These are phyloP conservation scores for Papiliotrema laurentii DNA, from an alignment of 1,284 basidiomycete genomes.

Conservation along the genomic window DNA sequence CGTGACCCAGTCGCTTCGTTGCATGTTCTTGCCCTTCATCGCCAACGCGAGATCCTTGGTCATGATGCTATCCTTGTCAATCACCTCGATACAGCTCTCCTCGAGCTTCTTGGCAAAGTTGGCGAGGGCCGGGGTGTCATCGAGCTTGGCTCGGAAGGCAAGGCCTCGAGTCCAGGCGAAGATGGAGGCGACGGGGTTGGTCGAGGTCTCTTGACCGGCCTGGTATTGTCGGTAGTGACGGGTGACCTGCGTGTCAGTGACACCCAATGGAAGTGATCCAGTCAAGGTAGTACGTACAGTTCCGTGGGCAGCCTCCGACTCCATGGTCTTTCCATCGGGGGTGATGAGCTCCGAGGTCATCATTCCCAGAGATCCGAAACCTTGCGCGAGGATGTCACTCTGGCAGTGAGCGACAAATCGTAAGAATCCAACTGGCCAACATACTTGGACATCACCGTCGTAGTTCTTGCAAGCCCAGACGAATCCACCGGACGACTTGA, in stretches of 20 bases:
- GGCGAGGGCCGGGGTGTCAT: slow-evolving; percentile 70
- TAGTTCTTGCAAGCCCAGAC: slow-evolving; percentile 98
- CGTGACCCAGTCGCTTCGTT: slow-evolving; percentile 87
- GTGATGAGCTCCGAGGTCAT: slow-evolving; percentile 98
- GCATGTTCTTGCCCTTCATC: slow-evolving; percentile 88
- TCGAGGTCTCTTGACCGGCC: slow-evolving; percentile 92
- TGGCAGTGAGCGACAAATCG: slow-evolving; percentile 31
- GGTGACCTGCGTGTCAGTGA: slow-evolving; percentile 63
- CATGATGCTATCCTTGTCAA: slow-evolving; percentile 86
- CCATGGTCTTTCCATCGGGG: slow-evolving; percentile 86
- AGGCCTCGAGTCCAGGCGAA: slow-evolving; percentile 98
- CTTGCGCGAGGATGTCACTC: slow-evolving; percentile 85
- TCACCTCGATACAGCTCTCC: slow-evolving; percentile 81
- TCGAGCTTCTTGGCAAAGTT: slow-evolving; percentile 80
- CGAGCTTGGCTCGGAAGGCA: slow-evolving; percentile 88
- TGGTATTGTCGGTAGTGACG: slow-evolving; percentile 97
- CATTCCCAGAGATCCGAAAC: slow-evolving; percentile 87
- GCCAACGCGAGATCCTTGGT: slow-evolving; percentile 95
- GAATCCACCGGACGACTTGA: slow-evolving; percentile 96
- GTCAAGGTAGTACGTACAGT: slow-evolving; percentile 13
- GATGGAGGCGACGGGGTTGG: slow-evolving; percentile 97
- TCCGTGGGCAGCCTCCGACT: slow-evolving; percentile 93
- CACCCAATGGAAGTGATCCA: background rate
- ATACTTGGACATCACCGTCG: slow-evolving; percentile 77
- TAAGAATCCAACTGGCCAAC: slow-evolving; percentile 5